Percentiles rank a stretch among this genome's conserved stretches.
phyloP scores from a whole-genome alignment of 768 basidiomycete species.

The Gymnopilus dilepis region DNA sequence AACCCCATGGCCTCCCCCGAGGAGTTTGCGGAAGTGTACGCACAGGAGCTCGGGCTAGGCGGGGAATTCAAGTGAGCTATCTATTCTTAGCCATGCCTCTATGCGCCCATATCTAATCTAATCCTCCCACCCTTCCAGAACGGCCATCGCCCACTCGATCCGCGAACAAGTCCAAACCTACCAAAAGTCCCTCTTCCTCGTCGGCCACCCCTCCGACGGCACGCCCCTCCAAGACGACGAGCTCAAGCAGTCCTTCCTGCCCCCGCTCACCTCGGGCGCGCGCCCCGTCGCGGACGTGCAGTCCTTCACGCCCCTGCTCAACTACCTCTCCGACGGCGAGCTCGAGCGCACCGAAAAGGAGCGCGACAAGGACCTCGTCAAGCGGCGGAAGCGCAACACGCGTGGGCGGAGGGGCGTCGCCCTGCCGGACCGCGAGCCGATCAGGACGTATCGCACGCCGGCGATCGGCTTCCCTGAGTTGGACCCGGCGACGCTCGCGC shows the following conservation, averaged over 20 bases:
- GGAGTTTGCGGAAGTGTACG: slow-evolving; percentile 88
- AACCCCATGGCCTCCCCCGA: slow-evolving; percentile 84
- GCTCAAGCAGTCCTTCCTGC: slow-evolving; percentile 86
- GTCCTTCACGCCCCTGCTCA: slow-evolving; percentile 87
- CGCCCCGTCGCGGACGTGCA: slow-evolving; percentile 80
- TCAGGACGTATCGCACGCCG: slow-evolving; percentile 90
- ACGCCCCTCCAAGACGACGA: slow-evolving; percentile 86
- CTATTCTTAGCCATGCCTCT: background rate
- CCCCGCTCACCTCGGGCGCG: slow-evolving; percentile 72
- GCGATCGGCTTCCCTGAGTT: slow-evolving; percentile 85
- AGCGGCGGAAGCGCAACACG: slow-evolving; percentile 83
- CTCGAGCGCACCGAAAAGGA: slow-evolving; percentile 90
- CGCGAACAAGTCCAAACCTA: slow-evolving; percentile 93
- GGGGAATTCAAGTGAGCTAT: slow-evolving; percentile 88
- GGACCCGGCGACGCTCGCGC: slow-evolving; percentile 71
- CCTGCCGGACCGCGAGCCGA: slow-evolving; percentile 91
- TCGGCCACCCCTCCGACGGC: slow-evolving; percentile 87
- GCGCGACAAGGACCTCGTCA: slow-evolving; percentile 89
- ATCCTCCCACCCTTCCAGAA: slow-evolving; percentile 53
- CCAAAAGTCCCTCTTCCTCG: slow-evolving; percentile 89
- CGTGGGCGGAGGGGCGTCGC: slow-evolving; percentile 80
- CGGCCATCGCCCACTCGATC: slow-evolving; percentile 94
- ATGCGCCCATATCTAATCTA: background rate
- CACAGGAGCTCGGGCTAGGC: slow-evolving; percentile 83
- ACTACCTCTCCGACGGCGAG: slow-evolving; percentile 87